phyloP scores from a whole-genome alignment of 1,284 basidiomycete genomes.

The Puccinia hordei region DNA sequence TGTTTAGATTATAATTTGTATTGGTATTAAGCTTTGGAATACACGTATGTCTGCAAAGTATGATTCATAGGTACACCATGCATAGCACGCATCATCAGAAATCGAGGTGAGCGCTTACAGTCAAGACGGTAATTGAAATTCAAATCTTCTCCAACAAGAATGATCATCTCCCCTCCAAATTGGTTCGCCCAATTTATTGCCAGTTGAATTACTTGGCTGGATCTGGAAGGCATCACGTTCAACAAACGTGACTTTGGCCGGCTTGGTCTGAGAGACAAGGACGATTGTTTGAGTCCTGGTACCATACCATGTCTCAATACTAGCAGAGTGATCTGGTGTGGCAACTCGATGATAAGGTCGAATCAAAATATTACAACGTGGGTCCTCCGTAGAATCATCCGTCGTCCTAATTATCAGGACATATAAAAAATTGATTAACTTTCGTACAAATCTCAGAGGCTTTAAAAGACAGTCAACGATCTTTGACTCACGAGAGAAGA shows the following conservation, averaged over 20 bases:
- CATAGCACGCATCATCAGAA: neutral
- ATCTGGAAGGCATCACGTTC: conserved; percentile 34
- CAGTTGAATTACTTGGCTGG: neutral
- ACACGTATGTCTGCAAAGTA: neutral
- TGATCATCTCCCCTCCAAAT: conserved; percentile 33
- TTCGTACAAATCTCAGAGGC: neutral
- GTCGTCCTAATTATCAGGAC: neutral
- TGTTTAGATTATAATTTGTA: neutral
- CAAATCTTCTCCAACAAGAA: conserved; percentile 35
- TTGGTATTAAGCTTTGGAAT: neutral
- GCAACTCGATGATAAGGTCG: conserved; percentile 25
- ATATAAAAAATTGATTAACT: neutral
- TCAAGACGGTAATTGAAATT: conserved; percentile 13
- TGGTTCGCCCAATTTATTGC: neutral
- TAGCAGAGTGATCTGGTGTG: neutral
- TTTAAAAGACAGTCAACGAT: neutral
- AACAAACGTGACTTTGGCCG: conserved; percentile 13
- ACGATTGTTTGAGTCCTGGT: conserved; percentile 32
- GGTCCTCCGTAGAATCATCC: neutral
- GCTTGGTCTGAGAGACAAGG: neutral
- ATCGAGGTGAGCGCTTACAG: neutral
- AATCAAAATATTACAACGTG: conserved; percentile 26
- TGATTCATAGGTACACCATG: neutral
- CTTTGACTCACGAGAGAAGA: conserved; percentile 13
- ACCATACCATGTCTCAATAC: conserved; percentile 21